These are phyloP conservation scores for Eremothecium gossypii DNA, from an alignment of 1,139 yeast genomes.

Conservation along the genomic window DNA sequence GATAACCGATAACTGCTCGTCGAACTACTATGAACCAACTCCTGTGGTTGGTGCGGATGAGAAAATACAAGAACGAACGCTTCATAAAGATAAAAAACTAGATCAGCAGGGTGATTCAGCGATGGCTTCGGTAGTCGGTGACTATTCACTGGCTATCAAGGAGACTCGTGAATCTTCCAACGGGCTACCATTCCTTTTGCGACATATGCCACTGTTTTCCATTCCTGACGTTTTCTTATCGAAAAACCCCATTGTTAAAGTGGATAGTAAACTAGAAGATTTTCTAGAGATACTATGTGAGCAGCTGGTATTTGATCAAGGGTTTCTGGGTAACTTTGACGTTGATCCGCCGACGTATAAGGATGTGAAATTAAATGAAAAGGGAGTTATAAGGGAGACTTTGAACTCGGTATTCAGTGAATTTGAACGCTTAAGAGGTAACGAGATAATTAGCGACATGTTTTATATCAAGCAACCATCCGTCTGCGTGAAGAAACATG, in stretches of 20 bases:
- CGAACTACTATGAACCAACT: not conserved
- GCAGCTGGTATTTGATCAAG: constrained; percentile 39
- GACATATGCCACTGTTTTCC: constrained; percentile 52
- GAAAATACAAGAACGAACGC: not conserved
- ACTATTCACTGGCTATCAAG: not conserved
- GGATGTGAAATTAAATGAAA: constrained; percentile 13
- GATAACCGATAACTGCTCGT: not conserved
- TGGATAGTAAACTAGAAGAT: constrained; percentile 15
- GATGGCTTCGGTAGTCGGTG: not conserved
- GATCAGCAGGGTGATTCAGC: not conserved
- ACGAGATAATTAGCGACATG: constrained; percentile 19
- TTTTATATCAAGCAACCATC: constrained; percentile 22
- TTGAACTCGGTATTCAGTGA: constrained; percentile 16
- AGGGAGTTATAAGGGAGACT: constrained; percentile 19
- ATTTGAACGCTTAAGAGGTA: constrained; percentile 22
- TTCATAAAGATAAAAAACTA: not conserved
- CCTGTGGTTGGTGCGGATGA: not conserved
- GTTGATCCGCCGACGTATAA: constrained; percentile 16
- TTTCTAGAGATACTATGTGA: constrained; percentile 31
- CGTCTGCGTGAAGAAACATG: constrained; percentile 25
- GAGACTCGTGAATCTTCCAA: constrained; percentile 31
- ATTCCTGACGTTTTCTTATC: constrained; percentile 44
- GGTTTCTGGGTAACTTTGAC: constrained; percentile 21
- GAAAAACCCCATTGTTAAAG: constrained; percentile 20
- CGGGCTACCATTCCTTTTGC: constrained; percentile 52